phyloP scores from a whole-genome alignment of 78 protist species.

The Isochrysis galbana region DNA sequence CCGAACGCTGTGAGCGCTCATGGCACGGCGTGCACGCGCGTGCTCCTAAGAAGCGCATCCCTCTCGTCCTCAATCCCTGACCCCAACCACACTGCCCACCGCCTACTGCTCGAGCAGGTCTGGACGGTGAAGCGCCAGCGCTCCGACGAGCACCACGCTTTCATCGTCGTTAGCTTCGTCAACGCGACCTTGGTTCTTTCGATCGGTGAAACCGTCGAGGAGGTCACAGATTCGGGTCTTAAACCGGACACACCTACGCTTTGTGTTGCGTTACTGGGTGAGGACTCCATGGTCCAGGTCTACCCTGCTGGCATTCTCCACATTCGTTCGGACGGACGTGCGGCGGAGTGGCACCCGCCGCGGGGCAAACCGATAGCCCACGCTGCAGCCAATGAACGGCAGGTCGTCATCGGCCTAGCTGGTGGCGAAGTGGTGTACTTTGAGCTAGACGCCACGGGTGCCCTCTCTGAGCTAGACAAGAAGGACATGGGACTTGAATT shows the following conservation, averaged over 20 bases:
- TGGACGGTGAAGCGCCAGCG: conserved; percentile 62
- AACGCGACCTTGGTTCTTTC: conserved; percentile 86
- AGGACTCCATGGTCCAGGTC: conserved; percentile 84
- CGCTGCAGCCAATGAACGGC: conserved; percentile 69
- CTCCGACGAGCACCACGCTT: conserved; percentile 65
- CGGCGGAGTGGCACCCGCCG: conserved; percentile 90
- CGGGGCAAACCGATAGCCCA: conserved; percentile 37
- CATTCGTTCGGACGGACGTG: conserved; percentile 72
- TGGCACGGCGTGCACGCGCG: too few relatives aligned
- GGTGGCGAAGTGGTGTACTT: conserved; percentile 92
- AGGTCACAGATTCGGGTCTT: conserved; percentile 84
- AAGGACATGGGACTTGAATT: conserved; percentile 67
- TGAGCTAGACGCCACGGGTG: conserved; percentile 80
- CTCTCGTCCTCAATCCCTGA: neutral
- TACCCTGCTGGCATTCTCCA: conserved; percentile 74
- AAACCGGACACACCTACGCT: conserved; percentile 71
- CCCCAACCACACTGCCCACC: too few relatives aligned
- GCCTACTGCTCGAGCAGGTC: too few relatives aligned
- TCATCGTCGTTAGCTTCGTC: conserved; percentile 83
- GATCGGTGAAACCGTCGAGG: conserved; percentile 83
- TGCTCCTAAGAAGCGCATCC: too few relatives aligned
- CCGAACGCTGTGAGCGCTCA: too few relatives aligned
- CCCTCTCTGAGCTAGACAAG: conserved; percentile 75
- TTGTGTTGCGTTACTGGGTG: conserved; percentile 70
- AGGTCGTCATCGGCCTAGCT: conserved; percentile 78